A percentile compares a stretch with the other conserved stretches of the same genome.
Evolutionary conservation across 768 basidiomycete species (phyloP).

Genomic region (Lentinus tigrinus): DNA sequence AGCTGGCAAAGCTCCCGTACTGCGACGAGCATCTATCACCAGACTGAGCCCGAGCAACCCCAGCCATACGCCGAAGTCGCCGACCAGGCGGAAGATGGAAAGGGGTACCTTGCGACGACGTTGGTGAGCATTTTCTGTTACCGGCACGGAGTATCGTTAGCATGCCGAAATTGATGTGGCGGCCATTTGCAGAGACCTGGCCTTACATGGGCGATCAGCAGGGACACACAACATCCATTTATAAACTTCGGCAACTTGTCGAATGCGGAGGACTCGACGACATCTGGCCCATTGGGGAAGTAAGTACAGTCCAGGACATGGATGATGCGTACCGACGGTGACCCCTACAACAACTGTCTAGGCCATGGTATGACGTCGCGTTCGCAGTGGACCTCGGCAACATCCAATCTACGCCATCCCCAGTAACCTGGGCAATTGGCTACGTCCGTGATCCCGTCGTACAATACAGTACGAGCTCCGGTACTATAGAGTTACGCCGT

Average conservation of each 20-base stretch:
- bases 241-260: slow-evolving; percentile 13
- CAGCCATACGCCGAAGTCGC: slow-evolving; percentile 2
- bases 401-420: slow-evolving; percentile 13
- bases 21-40: slow-evolving; percentile 7
- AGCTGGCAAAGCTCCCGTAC: slow-evolving; percentile 9
- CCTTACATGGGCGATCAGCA: slow-evolving; percentile 8
- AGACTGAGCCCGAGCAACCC: slow-evolving; percentile 5
- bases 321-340: too few relatives aligned
- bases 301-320: slow-evolving; percentile 1
- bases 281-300: slow-evolving; percentile 16
- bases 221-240: slow-evolving; percentile 23
- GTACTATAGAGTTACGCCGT: slow-evolving; percentile 6
- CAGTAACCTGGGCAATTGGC: slow-evolving; percentile 28
- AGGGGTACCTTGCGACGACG: slow-evolving; percentile 11
- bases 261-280: neutral
- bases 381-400: slow-evolving; percentile 26
- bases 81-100: slow-evolving; percentile 15
- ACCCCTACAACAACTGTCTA: neutral
- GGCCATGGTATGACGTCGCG: slow-evolving; percentile 20
- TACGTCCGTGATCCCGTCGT: slow-evolving; percentile 25
- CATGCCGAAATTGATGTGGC: too few relatives aligned
- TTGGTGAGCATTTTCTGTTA: neutral
- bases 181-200: neutral
- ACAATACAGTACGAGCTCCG: slow-evolving; percentile 15
- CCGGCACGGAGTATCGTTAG: too few relatives aligned